phyloP scores from a whole-genome alignment of 345 rosid species.

The Euclidium syriacum region DNA sequence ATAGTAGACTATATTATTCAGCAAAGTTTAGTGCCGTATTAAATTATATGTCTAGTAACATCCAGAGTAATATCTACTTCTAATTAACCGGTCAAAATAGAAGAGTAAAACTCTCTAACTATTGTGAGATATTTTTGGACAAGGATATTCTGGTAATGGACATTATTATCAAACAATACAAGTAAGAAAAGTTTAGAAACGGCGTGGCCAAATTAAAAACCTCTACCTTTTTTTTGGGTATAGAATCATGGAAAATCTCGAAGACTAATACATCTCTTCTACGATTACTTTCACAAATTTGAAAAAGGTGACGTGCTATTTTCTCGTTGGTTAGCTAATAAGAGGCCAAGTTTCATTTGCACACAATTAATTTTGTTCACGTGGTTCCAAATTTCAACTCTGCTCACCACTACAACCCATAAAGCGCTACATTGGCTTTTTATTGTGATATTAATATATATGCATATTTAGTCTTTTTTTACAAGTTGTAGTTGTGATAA shows the following conservation, averaged over 20 bases:
- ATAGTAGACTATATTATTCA: neutral
- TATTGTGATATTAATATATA: too few relatives aligned
- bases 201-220: neutral
- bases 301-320: neutral
- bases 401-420: neutral
- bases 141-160: neutral
- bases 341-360: neutral
- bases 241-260: neutral
- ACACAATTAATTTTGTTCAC: neutral
- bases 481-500: too few relatives aligned
- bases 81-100: neutral
- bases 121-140: neutral
- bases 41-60: neutral
- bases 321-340: conserved; percentile 4
- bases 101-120: neutral
- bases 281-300: neutral
- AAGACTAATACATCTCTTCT: neutral
- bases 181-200: neutral
- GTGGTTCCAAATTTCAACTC: neutral
- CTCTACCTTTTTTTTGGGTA: neutral
- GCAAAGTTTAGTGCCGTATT: neutral
- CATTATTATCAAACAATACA: neutral
- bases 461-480: too few relatives aligned
- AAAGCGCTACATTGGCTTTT: too few relatives aligned
- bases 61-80: neutral